These are phyloP conservation scores for Passiflora organensis DNA, from an alignment of 345 rosid genomes.

Conservation along the genomic window DNA sequence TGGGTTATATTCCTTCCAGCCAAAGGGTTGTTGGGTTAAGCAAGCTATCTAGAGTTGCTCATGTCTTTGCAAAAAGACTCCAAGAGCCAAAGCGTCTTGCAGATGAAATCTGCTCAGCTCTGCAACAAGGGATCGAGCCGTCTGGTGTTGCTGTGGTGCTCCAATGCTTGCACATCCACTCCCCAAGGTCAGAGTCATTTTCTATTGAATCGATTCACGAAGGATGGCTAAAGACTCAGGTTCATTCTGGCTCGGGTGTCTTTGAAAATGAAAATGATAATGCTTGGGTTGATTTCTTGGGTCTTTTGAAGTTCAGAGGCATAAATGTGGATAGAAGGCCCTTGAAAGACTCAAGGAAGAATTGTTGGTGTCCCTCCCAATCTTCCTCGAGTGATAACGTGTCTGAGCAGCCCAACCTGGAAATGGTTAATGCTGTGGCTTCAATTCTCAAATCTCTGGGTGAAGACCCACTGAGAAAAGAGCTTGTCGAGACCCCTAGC, in stretches of 20 bases:
- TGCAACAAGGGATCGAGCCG: conserved; percentile 71
- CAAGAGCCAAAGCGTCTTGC: conserved; percentile 84
- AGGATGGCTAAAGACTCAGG: conserved; percentile 48
- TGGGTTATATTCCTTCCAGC: conserved; percentile 83
- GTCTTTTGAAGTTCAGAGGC: conserved; percentile 60
- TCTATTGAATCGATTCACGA: conserved; percentile 42
- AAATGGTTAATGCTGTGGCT: conserved; percentile 62
- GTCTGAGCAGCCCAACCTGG: conserved; percentile 35
- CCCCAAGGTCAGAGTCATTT: conserved; percentile 49
- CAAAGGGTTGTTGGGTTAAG: conserved; percentile 81
- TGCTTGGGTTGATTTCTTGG: conserved; percentile 62
- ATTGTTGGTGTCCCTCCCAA: conserved; percentile 66
- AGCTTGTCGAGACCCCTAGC: conserved; percentile 70
- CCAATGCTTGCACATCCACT: conserved; percentile 72
- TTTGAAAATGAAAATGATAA: conserved; percentile 55
- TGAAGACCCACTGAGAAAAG: conserved; percentile 85
- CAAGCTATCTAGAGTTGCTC: conserved; percentile 85
- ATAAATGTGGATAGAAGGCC: conserved; percentile 30
- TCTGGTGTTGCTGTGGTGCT: conserved; percentile 87
- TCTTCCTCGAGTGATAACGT: conserved; percentile 32
- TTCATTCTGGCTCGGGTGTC: conserved; percentile 69
- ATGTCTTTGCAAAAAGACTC: conserved; percentile 79
- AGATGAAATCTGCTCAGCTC: conserved; percentile 66
- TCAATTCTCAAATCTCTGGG: conserved; percentile 71
- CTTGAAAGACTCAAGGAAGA: conserved; percentile 19